These are phyloP conservation scores for Ogataea paradorogensis DNA, from an alignment of 805 yeast genomes.

Conservation along the genomic window DNA sequence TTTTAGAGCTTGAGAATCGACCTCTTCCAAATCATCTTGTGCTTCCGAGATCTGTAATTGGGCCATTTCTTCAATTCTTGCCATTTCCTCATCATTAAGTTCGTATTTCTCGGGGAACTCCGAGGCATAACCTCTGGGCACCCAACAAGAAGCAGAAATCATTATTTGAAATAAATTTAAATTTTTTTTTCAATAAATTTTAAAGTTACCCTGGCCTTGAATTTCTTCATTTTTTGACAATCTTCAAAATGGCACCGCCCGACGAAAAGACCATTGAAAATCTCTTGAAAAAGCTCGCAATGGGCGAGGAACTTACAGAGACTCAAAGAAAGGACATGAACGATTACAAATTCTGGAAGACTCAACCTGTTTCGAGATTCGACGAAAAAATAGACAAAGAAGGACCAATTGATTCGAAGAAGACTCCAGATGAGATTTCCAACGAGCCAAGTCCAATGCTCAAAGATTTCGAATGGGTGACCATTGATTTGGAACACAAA, in stretches of 20 bases:
- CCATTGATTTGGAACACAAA: slow-evolving; percentile 57
- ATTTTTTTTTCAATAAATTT: slow-evolving; percentile 3
- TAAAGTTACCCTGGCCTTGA: slow-evolving; percentile 10
- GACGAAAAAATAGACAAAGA: slow-evolving; percentile 65
- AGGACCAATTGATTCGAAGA: slow-evolving; percentile 74
- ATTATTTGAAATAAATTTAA: slow-evolving; percentile 35
- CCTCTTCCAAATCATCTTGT: slow-evolving; percentile 55
- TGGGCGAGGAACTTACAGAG: slow-evolving; percentile 54
- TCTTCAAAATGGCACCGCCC: slow-evolving; percentile 10
- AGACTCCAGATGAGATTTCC: slow-evolving; percentile 71
- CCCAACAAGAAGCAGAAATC: slow-evolving; percentile 95
- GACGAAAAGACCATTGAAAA: slow-evolving; percentile 50
- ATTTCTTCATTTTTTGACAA: slow-evolving; percentile 1
- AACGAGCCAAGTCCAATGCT: slow-evolving; percentile 68
- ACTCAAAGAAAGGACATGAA: slow-evolving; percentile 70
- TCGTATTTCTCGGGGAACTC: slow-evolving; percentile 90
- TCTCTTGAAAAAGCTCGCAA: slow-evolving; percentile 50
- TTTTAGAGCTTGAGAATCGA: slow-evolving; percentile 34
- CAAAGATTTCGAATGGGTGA: slow-evolving; percentile 85
- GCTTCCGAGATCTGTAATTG: slow-evolving; percentile 79
- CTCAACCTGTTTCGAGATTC: slow-evolving; percentile 88
- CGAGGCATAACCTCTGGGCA: slow-evolving; percentile 91
- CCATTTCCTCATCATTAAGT: slow-evolving; percentile 89
- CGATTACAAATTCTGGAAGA: slow-evolving; percentile 95
- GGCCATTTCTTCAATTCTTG: slow-evolving; percentile 82